Evolutionary conservation across 2,329 filamentous ascomycete genomes (phyloP), one percentile per base, ranked within the genome.

Genomic region (Penicillium sp.): DNA sequence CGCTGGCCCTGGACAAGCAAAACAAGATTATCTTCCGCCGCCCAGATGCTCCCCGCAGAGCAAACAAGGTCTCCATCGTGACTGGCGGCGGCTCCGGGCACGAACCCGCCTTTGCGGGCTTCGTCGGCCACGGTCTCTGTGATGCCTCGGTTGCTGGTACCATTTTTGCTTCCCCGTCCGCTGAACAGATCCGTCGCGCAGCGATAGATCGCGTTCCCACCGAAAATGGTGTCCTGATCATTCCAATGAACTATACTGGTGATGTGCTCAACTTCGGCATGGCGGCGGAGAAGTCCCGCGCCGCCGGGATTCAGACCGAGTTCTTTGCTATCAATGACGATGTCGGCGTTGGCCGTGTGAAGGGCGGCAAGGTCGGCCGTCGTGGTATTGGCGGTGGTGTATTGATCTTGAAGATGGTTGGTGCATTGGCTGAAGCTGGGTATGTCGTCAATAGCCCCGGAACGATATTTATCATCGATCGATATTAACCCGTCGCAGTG

Each of bases 311-410:
- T 22, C 77, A 86, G 16, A 89, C 90, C 0, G 90, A 96, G 71
- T 96, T 97, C 88, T 86, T 96, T 9, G 89, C 96, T 8, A 91
- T 97, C 7, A 91, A 87, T 5, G 93, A 97, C 67, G 93, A 97
- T 73, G 92, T 92, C 3, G 92, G 92, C 42, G 92, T 97, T 43
- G 92, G 92, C 1, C 81, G 91, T 55, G 81, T 79, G 49, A 88
- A 88, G 70, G 88, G 89, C 10, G 92, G 93, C n/a, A 97, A 97
- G 71, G 93, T 97, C 14, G 93, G 93, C 1, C 80, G 93, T 48
- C 83, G 93, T 68, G 93, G 93, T 49, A 94, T 97, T 71, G 92
- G 91, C 3, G 93, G 93, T 31, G 95, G 92, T 5, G 90, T 96
- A 38, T 78, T 97, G 22, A 90, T 97, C n/a, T 83, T 92, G 65